phyloP scores from a whole-genome alignment of 2,329 filamentous ascomycete genomes.

The Xylaria sp. region DNA sequence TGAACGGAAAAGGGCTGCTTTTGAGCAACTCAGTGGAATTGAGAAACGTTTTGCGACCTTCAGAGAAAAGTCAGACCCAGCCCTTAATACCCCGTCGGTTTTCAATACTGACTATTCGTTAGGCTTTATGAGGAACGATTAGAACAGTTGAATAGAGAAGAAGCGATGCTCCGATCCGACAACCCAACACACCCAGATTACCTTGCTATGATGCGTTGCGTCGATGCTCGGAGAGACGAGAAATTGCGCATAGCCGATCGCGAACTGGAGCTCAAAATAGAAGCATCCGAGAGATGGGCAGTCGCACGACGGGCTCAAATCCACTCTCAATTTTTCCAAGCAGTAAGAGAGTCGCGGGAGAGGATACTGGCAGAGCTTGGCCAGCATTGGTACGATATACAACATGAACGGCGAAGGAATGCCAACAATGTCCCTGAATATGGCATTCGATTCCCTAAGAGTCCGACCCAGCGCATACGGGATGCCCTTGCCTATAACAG shows the following conservation, averaged over 20 bases:
- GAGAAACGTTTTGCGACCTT: conserved; percentile 91
- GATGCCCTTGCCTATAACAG: conserved; percentile 94
- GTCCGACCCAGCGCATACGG: conserved; percentile 79
- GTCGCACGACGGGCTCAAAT: conserved; percentile 86
- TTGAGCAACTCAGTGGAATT: conserved; percentile 81
- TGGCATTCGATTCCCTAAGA: conserved; percentile 81
- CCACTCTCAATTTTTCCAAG: conserved; percentile 91
- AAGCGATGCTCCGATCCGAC: conserved; percentile 68
- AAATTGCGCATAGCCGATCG: conserved; percentile 81
- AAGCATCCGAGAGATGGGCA: conserved; percentile 77
- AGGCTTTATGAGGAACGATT: conserved; percentile 92
- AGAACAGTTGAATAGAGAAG: conserved; percentile 78
- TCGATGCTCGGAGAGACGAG: conserved; percentile 83
- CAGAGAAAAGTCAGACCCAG: conserved; percentile 72
- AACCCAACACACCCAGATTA: conserved; percentile 89
- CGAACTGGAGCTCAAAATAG: conserved; percentile 77
- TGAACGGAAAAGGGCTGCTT: conserved; percentile 80
- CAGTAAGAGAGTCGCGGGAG: conserved; percentile 84
- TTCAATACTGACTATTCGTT: conserved; percentile 38
- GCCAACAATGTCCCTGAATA: conserved; percentile 85
- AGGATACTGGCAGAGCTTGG: conserved; percentile 82
- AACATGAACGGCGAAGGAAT: conserved; percentile 83
- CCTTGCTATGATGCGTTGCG: conserved; percentile 86
- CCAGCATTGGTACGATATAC: conserved; percentile 91
- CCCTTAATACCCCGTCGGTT: conserved; percentile 18